Conservation (phyloP, 2,329 filamentous ascomycete genomes). For the Cladobotryum mycophilum region DNA sequence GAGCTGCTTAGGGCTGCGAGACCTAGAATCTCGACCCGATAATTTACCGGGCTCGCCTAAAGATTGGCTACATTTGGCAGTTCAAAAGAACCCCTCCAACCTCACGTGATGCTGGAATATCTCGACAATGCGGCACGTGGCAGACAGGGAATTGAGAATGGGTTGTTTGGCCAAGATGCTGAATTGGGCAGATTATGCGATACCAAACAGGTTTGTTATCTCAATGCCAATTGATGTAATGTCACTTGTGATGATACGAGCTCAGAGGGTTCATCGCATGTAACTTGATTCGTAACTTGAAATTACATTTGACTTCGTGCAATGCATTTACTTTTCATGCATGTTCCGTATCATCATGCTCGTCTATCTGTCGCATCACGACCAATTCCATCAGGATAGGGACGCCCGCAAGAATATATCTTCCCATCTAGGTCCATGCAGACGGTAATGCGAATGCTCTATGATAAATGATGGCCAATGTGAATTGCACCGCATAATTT, state of each 20-base stretch:
- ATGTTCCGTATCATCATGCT: neutral
- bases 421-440: constrained; percentile 3
- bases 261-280: too few species aligned
- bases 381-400: neutral
- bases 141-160: neutral
- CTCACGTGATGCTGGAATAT: neutral
- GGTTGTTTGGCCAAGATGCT: too few species aligned
- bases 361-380: neutral
- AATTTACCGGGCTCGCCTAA: constrained; percentile 22
- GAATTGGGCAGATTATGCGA: too few species aligned
- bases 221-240: too few species aligned
- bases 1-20: constrained; percentile 35
- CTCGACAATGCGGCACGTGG: neutral
- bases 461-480: neutral
- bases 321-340: too few species aligned
- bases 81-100: too few species aligned
- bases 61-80: too few species aligned
- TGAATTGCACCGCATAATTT: neutral
- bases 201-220: too few species aligned
- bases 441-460: constrained; percentile 4
- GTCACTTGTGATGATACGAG: too few species aligned
- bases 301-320: too few species aligned
- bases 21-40: constrained; percentile 29
- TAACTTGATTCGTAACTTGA: too few species aligned
- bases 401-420: neutral